Evolutionary conservation across 192 early-diverging fungal genomes (phyloP).

Genomic region (Lunasporangiospora selenospora): DNA sequence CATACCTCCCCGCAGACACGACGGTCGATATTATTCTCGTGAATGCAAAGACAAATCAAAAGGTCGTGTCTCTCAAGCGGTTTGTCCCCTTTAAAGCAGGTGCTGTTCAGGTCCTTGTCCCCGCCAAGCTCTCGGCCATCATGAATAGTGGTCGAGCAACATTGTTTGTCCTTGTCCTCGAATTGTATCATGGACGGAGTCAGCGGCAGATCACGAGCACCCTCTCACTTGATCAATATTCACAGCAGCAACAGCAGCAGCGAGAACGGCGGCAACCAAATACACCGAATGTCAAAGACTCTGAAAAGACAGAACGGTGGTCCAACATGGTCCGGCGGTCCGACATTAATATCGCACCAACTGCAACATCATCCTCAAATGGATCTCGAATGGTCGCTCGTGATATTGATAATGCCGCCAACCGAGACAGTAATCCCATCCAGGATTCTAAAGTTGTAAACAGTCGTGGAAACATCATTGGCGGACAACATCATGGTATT

Average conservation of each 20-base stretch:
- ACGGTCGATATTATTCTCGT: slow-evolving; percentile 39
- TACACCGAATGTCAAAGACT: no score
- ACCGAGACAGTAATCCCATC: not conserved
- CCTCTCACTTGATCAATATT: no score
- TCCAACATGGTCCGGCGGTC: slow-evolving; percentile 29
- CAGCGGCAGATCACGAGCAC: slow-evolving; percentile 10
- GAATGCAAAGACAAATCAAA: slow-evolving; percentile 23
- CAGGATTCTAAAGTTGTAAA: no score
- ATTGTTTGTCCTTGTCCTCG: slow-evolving; percentile 41
- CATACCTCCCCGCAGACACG: slow-evolving; percentile 25
- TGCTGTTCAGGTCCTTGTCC: slow-evolving; percentile 24
- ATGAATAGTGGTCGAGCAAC: no score
- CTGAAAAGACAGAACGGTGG: not conserved
- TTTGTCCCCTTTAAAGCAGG: slow-evolving; percentile 32
- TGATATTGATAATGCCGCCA: not conserved
- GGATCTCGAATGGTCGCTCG: not conserved
- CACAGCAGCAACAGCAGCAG: slow-evolving; percentile 1
- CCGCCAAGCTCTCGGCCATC: slow-evolving; percentile 9
- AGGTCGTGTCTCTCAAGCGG: slow-evolving; percentile 34
- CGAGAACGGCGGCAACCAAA: no score
- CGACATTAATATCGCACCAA: slow-evolving; percentile 27
- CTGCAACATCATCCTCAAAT: no score
- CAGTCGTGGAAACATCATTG: no score
- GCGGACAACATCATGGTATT: no score
- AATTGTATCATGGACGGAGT: slow-evolving; percentile 38